Base-by-base conservation (phyloP, 116 monocot species). In the Dioscorea cayenensis region DNA sequence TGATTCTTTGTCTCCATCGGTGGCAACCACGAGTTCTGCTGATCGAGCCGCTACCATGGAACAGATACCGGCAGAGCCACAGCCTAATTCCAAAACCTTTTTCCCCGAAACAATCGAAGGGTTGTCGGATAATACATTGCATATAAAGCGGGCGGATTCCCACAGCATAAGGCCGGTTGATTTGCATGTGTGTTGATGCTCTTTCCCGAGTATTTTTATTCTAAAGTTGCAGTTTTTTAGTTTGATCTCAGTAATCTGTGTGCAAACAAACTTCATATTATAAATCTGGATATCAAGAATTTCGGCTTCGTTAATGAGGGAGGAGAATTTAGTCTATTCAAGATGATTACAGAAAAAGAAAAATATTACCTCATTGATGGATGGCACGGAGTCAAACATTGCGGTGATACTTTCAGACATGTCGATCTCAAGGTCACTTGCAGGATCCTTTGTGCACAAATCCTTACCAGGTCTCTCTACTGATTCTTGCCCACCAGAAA, bases 121-220 rank as follows among this genome's bases (percentile, higher is more conserved):
- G 62, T 99, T 99, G 68, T 99, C 83, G 13, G 82, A 72, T 71
- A 99, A 69, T 71, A 97, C 11, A 63, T 50, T 84, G 76, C 84
- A 78, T 86, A 97, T 90, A 51, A 97, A 51, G 25, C 61, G 83
- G 36, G 93, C 90, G 51, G 97, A 97, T 76, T 93, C 97, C 97
- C 97, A 97, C 22, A 97, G 71, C 83, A 97, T 88, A n/a, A 97
- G 81, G 1, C 97, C 97, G 12, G 97, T 97, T 37, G 86, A 97
- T 85, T 79, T 88, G 85, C 90, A 97, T 7, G 97, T 93, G 66
- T 97, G 97, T 71, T 97, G 97, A 73, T 84, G 60, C 81, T 93
- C 93, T 75, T 67, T 88, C 49, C 78, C 65, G 21, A 97, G 77
- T 35, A 51, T 78, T 69, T 83, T 83, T 71, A 97, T 85, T 62